Conservation (phyloP, 208 protist genomes). For the Acanthamoeba triangularis region DNA sequence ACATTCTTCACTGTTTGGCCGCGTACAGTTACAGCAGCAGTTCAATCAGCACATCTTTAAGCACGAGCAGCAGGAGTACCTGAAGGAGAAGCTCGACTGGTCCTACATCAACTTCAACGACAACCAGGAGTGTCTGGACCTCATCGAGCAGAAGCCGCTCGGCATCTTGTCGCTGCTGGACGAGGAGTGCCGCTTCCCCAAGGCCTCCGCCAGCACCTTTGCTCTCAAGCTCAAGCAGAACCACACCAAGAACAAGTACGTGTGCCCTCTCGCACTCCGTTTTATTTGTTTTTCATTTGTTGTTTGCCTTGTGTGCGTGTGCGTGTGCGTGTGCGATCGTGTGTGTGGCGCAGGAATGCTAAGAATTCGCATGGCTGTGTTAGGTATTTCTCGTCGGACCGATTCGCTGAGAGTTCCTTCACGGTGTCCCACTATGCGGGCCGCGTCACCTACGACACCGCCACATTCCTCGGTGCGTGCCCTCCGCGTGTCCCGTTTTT, state of each 20-base stretch:
- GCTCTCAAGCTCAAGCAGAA: constrained; percentile 75
- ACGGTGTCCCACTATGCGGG: constrained; percentile 67
- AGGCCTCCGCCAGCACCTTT: constrained; percentile 77
- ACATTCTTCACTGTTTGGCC: not conserved
- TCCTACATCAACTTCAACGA: constrained; percentile 88
- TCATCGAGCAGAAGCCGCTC: constrained; percentile 89
- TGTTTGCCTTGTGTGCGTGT: not conserved
- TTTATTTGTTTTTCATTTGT: constrained; percentile 85
- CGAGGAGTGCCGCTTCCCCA: constrained; percentile 92
- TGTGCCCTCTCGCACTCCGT: constrained; percentile 81
- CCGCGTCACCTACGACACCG: constrained; percentile 83
- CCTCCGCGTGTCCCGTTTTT: constrained; percentile 79
- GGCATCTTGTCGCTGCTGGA: constrained; percentile 93
- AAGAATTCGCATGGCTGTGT: no score
- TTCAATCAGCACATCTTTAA: constrained; percentile 94
- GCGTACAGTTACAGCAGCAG: constrained; percentile 92
- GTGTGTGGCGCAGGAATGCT: no score
- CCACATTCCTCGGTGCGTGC: constrained; percentile 82
- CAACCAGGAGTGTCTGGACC: constrained; percentile 83
- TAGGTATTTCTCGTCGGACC: constrained; percentile 33
- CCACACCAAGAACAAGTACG: constrained; percentile 74
- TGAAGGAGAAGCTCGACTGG: constrained; percentile 88
- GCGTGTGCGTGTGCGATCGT: no score
- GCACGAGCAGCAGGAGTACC: constrained; percentile 90
- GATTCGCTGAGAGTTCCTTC: constrained; percentile 49